These are phyloP conservation scores for Dipodascopsis uninucleata DNA, from an alignment of 805 yeast genomes.

Conservation along the genomic window DNA sequence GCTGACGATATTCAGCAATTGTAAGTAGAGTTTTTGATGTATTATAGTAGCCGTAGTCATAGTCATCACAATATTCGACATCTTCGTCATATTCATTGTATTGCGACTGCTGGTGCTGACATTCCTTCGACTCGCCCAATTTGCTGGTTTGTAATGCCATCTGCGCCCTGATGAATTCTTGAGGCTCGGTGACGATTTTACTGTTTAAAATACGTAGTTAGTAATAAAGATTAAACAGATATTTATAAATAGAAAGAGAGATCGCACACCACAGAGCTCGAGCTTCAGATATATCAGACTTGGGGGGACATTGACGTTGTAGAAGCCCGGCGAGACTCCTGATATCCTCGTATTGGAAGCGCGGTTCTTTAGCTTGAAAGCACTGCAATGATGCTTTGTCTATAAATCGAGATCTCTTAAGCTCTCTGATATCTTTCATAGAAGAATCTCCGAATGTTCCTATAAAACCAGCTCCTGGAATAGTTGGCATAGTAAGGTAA, in stretches of 20 bases:
- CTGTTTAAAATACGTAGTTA: neutral
- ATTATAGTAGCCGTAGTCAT: no score
- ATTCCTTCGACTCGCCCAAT: neutral
- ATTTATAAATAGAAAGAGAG: conserved; percentile 1
- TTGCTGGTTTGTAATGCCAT: conserved; percentile 6
- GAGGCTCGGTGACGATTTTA: conserved; percentile 1
- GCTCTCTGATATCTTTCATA: neutral
- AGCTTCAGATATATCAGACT: conserved; percentile 4
- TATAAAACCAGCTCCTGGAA: neutral
- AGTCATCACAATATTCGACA: neutral
- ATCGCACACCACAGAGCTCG: conserved; percentile 23
- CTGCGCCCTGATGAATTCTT: conserved; percentile 3
- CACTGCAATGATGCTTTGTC: neutral
- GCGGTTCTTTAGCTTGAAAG: conserved; percentile 4
- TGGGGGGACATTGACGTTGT: conserved; percentile 11
- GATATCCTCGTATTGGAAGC: neutral
- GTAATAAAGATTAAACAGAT: neutral
- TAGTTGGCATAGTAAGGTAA: neutral
- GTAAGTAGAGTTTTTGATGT: no score
- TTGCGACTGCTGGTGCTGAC: neutral
- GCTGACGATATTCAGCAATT: no score
- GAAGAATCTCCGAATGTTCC: neutral
- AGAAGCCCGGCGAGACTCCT: conserved; percentile 6
- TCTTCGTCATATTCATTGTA: neutral
- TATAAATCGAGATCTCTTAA: conserved; percentile 4